Percentiles rank a stretch among this genome's conserved stretches.
Evolutionary conservation across 768 basidiomycete genomes (phyloP).

Genomic region (Scleroderma bovista): DNA sequence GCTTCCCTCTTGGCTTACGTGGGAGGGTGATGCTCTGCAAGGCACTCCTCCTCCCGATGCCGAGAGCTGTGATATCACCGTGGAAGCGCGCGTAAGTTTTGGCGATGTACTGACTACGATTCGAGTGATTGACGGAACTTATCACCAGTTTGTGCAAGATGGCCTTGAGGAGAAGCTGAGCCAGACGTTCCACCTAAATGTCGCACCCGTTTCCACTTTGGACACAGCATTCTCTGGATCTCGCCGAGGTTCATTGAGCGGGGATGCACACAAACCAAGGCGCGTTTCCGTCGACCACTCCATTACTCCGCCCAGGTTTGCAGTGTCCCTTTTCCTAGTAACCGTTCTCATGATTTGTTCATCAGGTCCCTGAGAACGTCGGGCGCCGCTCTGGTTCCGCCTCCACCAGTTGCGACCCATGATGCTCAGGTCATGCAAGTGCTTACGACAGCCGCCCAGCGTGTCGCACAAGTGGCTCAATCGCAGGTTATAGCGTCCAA

Average conservation of each 20-base stretch:
- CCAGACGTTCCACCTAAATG: conserved; percentile 63
- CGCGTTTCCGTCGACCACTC: conserved; percentile 39
- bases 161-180: conserved; percentile 65
- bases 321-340: not conserved
- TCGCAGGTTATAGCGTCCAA: conserved; percentile 56
- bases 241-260: conserved; percentile 43
- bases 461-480: conserved; percentile 70
- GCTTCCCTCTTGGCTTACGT: conserved; percentile 82
- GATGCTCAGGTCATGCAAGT: conserved; percentile 77
- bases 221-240: conserved; percentile 40
- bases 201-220: conserved; percentile 59
- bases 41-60: conserved; percentile 78
- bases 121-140: conserved; percentile 10
- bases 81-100: conserved; percentile 63
- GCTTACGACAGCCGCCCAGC: conserved; percentile 69
- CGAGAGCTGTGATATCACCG: conserved; percentile 68
- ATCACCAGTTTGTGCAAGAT: conserved; percentile 51
- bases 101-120: conserved; percentile 1
- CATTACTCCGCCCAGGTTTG: conserved; percentile 25
- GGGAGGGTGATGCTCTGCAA: conserved; percentile 78
- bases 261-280: conserved; percentile 36
- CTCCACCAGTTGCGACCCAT: conserved; percentile 33
- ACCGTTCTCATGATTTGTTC: conserved; percentile 4
- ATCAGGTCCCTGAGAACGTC: conserved; percentile 28
- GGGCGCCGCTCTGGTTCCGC: conserved; percentile 22